Conservation (phyloP, 2,329 filamentous ascomycete genomes). For the Chaetomium sp. region DNA sequence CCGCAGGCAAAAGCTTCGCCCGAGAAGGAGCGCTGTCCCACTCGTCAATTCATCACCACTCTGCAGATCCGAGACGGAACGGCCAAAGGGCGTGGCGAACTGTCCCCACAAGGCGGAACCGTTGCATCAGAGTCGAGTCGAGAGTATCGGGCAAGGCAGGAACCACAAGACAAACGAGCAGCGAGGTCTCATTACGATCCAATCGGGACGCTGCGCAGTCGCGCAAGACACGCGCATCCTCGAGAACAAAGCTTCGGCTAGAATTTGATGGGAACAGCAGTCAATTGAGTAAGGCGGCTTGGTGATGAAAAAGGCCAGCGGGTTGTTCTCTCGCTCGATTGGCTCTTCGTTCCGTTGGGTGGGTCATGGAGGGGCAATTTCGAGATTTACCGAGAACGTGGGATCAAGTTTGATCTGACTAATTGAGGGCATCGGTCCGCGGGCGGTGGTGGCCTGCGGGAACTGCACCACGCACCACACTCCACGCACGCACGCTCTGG, state of each 20-base stretch:
- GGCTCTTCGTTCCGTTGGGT: slow-evolving; percentile 15
- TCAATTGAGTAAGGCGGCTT: slow-evolving; percentile 29
- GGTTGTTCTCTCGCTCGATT: slow-evolving; percentile 26
- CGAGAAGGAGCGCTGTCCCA: neutral
- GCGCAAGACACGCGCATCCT: slow-evolving; percentile 2
- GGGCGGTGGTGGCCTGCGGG: slow-evolving; percentile 18
- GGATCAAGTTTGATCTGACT: slow-evolving; percentile 33
- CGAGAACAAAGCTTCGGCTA: neutral
- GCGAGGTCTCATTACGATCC: neutral
- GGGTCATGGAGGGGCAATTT: slow-evolving; percentile 31
- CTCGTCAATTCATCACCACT: slow-evolving; percentile 22
- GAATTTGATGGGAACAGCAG: neutral
- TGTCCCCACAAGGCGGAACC: slow-evolving; percentile 19
- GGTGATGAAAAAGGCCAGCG: slow-evolving; percentile 30
- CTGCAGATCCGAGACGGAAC: slow-evolving; percentile 19
- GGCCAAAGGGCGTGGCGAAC: slow-evolving; percentile 19
- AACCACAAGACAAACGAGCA: neutral
- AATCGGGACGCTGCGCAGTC: neutral
- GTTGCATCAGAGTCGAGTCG: slow-evolving; percentile 6
- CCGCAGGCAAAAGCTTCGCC: neutral
- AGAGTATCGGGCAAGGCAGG: neutral
- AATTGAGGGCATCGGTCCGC: slow-evolving; percentile 31
- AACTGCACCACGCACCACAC: slow-evolving; percentile 4
- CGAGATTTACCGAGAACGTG: slow-evolving; percentile 33
- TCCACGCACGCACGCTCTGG: slow-evolving; percentile 17